A percentile compares a stretch with the other conserved stretches of the same genome.
Conservation (phyloP, 2,329 filamentous ascomycete species). For the Apiospora hydei region DNA sequence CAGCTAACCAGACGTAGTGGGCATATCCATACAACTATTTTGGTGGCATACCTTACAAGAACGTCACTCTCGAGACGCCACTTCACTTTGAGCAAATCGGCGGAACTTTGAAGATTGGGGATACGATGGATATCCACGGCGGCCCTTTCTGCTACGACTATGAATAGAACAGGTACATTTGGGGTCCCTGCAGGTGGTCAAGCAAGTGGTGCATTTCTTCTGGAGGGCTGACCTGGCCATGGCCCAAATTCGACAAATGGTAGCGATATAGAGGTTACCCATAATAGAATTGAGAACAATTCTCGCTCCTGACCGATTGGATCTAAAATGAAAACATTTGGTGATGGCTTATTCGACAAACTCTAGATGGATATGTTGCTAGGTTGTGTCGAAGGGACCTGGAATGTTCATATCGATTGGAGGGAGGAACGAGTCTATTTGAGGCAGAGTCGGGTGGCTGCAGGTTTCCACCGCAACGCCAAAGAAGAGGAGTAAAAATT, state of each 20-base stretch:
- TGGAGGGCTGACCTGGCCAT: not conserved
- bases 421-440: not conserved
- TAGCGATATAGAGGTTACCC: not conserved
- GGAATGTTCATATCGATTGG: not conserved
- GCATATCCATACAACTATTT: conserved; percentile 44
- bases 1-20: conserved; percentile 29
- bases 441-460: not conserved
- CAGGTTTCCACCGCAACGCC: too few relatives aligned
- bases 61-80: conserved; percentile 41
- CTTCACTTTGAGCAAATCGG: conserved; percentile 29
- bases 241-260: too few relatives aligned
- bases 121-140: conserved; percentile 30
- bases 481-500: not conserved
- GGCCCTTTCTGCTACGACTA: conserved; percentile 31
- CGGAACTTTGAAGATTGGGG: conserved; percentile 26
- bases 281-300: not conserved
- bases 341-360: not conserved
- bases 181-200: not conserved
- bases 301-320: too few relatives aligned
- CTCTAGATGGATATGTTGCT: not conserved
- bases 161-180: conserved; percentile 23
- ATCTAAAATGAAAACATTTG: not conserved
- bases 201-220: not conserved
- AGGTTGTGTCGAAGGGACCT: not conserved
- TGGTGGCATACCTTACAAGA: conserved; percentile 41